Percentiles rank a stretch among this genome's conserved stretches.
These are phyloP conservation scores for Protomyces lactucae-debilis DNA, from an alignment of 1,139 yeast genomes.

Conservation along the genomic window DNA sequence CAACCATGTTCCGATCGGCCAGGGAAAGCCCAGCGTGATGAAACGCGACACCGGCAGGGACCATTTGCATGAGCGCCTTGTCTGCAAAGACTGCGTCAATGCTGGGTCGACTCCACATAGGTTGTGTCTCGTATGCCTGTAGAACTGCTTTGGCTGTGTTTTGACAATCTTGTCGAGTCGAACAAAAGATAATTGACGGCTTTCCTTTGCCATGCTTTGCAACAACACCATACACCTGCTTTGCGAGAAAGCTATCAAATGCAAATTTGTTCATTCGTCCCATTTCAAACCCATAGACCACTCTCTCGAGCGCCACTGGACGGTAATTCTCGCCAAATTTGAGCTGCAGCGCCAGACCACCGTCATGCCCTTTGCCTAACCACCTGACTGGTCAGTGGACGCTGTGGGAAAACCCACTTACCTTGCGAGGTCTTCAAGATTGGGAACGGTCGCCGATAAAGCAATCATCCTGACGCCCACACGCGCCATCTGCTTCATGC, in stretches of 20 bases:
- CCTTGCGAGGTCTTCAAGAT: conserved; percentile 47
- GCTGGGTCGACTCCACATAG: conserved; percentile 17
- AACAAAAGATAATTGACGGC: conserved; percentile 51
- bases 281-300: conserved; percentile 45
- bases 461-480: conserved; percentile 47
- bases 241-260: conserved; percentile 45
- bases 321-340: conserved; percentile 48
- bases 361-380: not conserved
- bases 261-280: conserved; percentile 44
- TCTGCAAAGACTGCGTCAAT: conserved; percentile 36
- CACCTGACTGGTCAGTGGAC: not conserved
- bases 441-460: conserved; percentile 54
- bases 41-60: conserved; percentile 46
- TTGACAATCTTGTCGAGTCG: conserved; percentile 49
- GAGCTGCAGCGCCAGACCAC: conserved; percentile 24
- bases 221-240: conserved; percentile 43
- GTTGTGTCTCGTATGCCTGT: conserved; percentile 30
- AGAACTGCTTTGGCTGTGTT: conserved; percentile 47
- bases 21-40: conserved; percentile 57
- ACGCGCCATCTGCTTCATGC: conserved; percentile 47
- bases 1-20: conserved; percentile 47
- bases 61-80: conserved; percentile 38
- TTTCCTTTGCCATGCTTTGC: conserved; percentile 42
- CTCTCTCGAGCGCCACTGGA: conserved; percentile 44
- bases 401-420: conserved; percentile 41